Base-by-base conservation (phyloP, 495 filamentous ascomycete genomes). In the Immersiella caudata region DNA sequence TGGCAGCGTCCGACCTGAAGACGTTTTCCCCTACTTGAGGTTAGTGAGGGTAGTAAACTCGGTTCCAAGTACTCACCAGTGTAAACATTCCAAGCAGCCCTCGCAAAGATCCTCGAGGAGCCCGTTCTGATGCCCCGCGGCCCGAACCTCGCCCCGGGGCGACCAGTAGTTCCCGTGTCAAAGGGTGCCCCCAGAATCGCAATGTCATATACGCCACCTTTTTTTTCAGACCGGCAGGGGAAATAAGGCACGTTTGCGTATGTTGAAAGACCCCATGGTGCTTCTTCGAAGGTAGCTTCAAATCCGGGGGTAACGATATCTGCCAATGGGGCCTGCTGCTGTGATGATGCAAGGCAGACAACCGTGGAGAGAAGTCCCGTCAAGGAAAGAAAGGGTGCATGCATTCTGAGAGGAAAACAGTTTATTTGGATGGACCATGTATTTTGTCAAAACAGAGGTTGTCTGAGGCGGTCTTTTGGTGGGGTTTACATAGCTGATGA, bases 141-240 rank as follows among this genome's bases (percentile, higher is more conserved):
- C 8, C 52, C 52, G 24, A 55, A 55, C 52, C 52, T 22, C 52
- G 52, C 52, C 2, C 52, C 52, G 14, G 52, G 52, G n/a, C 52
- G 52, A 6, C 52, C 52, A 3, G 52, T 55, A 14, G 24, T 26
- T 2, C 52, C 52, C 40, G 83, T 86, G 61, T 86, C 84, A 64
- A 85, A 84, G 8, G 84, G 84, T 9, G 84, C 84, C 26, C 91
- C 91, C 27, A 96, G 73, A 75, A 96, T 91, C 26, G 92, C 92
- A 76, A 95, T 94, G 67, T 96, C 92, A 71, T 88, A 95, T 22
- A 1, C n/a, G 14, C 52, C 20, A 26, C 22, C 52, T 11, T 24
- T 1, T 1, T 12, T 11, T 26, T 22, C 7, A 7, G 52, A 55
- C n/a, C 20, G 20, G n/a, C 52, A 55, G 20, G 20, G 8, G 14